Evolutionary conservation across 2,329 filamentous ascomycete species (phyloP).

Genomic region (Colletotrichum cereale): DNA sequence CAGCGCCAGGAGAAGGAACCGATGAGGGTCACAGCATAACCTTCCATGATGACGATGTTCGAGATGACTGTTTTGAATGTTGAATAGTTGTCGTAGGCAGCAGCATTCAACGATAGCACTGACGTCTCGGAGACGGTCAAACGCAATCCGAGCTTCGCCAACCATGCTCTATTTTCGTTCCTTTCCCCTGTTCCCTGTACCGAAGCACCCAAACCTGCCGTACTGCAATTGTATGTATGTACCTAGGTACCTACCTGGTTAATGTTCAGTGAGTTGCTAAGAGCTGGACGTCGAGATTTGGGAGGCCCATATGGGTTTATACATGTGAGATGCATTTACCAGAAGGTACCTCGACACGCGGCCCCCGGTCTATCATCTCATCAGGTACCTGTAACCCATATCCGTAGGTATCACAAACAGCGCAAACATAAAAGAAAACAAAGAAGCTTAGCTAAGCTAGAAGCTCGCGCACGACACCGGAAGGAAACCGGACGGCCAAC

Average conservation of each 20-base stretch:
- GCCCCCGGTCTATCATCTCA: conserved; percentile 48
- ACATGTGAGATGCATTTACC: conserved; percentile 11
- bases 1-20: no score
- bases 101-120: not conserved
- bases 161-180: not conserved
- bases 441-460: not conserved
- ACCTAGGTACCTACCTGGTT: not conserved
- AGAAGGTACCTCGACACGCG: conserved; percentile 1
- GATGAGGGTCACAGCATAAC: no score
- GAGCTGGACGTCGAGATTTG: not conserved
- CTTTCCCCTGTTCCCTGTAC: no score
- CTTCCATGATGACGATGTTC: no score
- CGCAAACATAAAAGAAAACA: not conserved
- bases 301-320: not conserved
- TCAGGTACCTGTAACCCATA: no score
- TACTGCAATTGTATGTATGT: not conserved
- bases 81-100: no score
- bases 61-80: no score
- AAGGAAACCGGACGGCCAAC: conserved; percentile 35
- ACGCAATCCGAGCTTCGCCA: not conserved
- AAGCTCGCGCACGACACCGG: conserved; percentile 8
- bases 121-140: not conserved
- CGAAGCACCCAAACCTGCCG: not conserved
- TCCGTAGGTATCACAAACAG: not conserved
- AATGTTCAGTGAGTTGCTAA: not conserved